These are phyloP conservation scores for Podaxis pistillaris DNA, from an alignment of 768 basidiomycete genomes.

Conservation along the genomic window DNA sequence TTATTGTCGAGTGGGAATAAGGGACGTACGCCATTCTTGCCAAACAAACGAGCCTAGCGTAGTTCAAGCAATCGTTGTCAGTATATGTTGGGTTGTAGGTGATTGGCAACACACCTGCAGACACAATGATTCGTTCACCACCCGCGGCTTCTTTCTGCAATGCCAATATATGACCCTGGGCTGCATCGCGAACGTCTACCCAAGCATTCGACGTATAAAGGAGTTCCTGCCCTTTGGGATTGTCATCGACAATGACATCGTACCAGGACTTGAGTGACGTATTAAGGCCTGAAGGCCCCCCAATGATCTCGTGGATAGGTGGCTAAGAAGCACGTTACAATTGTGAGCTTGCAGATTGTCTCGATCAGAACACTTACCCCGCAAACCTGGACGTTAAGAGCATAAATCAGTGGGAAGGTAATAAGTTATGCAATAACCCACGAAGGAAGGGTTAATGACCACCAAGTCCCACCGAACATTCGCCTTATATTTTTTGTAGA, in stretches of 20 bases:
- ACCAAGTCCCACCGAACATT: slow-evolving; percentile 50
- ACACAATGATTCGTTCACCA: slow-evolving; percentile 56
- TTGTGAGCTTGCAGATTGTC: background rate
- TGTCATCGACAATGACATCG: slow-evolving; percentile 23
- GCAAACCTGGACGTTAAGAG: slow-evolving; percentile 24
- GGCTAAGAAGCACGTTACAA: slow-evolving; percentile 29
- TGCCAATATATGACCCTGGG: slow-evolving; percentile 52
- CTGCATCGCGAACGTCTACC: slow-evolving; percentile 57
- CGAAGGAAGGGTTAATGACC: slow-evolving; percentile 54
- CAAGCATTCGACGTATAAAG: slow-evolving; percentile 26
- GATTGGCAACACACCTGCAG: slow-evolving; percentile 25
- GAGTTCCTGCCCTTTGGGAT: slow-evolving; percentile 19
- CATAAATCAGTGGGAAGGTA: background rate
- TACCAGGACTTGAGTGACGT: slow-evolving; percentile 33
- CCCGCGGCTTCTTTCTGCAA: slow-evolving; percentile 50
- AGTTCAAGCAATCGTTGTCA: background rate
- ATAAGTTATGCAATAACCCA: slow-evolving; percentile 19
- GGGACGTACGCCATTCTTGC: too few species aligned
- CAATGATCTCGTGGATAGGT: slow-evolving; percentile 37
- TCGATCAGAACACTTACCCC: slow-evolving; percentile 21
- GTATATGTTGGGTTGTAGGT: background rate
- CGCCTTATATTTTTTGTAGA: slow-evolving; percentile 40
- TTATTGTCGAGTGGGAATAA: too few species aligned
- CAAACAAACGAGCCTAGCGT: background rate
- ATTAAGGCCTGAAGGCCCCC: slow-evolving; percentile 33